phyloP scores from a whole-genome alignment of 2,329 filamentous ascomycete genomes.

The Aspergillus viridinutans region DNA sequence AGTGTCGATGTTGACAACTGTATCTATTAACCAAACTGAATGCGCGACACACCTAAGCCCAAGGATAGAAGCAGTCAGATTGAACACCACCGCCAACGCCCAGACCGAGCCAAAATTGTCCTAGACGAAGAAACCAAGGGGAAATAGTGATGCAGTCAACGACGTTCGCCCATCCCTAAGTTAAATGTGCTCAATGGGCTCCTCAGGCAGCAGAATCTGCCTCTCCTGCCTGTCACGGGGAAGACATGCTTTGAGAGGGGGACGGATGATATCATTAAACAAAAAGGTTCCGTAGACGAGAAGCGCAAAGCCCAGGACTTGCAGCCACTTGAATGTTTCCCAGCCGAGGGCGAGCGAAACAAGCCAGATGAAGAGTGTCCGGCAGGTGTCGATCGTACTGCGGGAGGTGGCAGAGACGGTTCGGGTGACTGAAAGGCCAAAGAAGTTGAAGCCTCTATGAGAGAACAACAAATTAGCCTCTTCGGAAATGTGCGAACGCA shows the following conservation, averaged over 20 bases:
- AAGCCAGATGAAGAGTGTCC: conserved; percentile 93
- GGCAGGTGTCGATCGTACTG: conserved; percentile 95
- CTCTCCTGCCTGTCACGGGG: conserved; percentile 53
- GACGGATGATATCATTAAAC: conserved; percentile 89
- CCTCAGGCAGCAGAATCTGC: conserved; percentile 64
- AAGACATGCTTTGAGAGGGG: conserved; percentile 68
- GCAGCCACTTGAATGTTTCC: conserved; percentile 97
- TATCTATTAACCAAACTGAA: not conserved
- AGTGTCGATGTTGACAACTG: not conserved
- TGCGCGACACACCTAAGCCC: not conserved
- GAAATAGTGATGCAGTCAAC: not conserved
- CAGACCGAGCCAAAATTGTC: not conserved
- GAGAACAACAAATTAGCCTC: not conserved
- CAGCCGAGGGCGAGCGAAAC: conserved; percentile 88
- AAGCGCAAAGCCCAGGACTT: conserved; percentile 81
- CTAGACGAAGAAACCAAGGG: not conserved
- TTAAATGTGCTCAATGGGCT: conserved; percentile 70
- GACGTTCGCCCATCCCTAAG: not conserved
- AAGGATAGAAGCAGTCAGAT: not conserved
- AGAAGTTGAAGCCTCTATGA: conserved; percentile 92
- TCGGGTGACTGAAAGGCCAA: conserved; percentile 88
- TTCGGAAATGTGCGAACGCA: not conserved
- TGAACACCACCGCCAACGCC: not conserved
- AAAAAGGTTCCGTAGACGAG: conserved; percentile 95
- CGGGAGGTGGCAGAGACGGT: conserved; percentile 86